Base-by-base conservation (phyloP, 495 filamentous ascomycete genomes). In the Penicillium pulvis region DNA sequence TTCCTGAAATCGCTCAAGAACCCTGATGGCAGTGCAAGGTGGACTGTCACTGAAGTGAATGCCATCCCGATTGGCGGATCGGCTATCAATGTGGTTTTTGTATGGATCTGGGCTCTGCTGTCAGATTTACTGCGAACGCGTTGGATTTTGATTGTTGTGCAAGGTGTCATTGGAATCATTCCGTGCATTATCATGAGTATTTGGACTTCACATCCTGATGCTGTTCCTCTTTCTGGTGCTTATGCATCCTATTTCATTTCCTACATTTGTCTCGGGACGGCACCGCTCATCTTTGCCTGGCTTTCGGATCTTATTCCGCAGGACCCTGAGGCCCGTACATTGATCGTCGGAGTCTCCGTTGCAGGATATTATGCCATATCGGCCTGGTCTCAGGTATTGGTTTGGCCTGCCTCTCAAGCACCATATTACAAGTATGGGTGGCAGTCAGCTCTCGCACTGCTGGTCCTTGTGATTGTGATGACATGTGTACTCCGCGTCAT, bases 281-380 rank as follows among this genome's bases (percentile, higher is more conserved):
- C 70, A 4, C 70, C 70, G n/a, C 62, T 72, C 12, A 72, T 72
- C 51, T 70, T 72, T 33, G 70, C 70, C 0, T 72, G 70, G 70
- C 53, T 72, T 10, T 53, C 67, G 0, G 70, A 72, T 62, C 55
- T 72, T 6, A 70, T 72, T 12, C 70, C 70, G 1, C 70, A 72
- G 31, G 70, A 72, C 39, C 70, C 70, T 8, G 70, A 72, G 20
- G 65, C 61, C 1, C 62, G 70, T 11, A 61, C 70, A 2, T 63
- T 72, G 1, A 59, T 65, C 41, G 65, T 72, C 6, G 70, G 70
- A 11, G 67, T 72, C 6, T 63, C 67, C 0, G 67, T 72, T 17
- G 67, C 70, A 6, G 67, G 67, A 0, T 72, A 72, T 39, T 70
- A 72, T 53, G 61, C 67, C 2, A 68, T 72, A 23, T 72, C 70